Conservation (phyloP, 352 stramenopile genomes). For the Phytophthora niederhauseri region DNA sequence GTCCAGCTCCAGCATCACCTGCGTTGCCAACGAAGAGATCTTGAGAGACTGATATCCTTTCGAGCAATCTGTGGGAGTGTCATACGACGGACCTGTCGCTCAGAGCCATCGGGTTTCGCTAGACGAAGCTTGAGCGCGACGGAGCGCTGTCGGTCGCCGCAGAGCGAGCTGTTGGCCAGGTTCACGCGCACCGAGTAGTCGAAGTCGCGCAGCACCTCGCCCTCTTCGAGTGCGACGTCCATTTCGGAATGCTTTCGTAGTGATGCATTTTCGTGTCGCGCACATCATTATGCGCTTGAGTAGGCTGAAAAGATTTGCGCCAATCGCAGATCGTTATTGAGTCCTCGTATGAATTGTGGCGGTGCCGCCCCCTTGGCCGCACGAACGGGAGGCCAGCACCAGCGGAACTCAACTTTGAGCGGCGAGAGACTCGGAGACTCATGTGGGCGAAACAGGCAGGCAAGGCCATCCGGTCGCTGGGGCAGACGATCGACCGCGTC, state of each 20-base stretch:
- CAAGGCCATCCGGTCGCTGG: conserved; percentile 85
- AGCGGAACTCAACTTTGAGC: conserved; percentile 39
- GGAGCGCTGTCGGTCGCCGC: conserved; percentile 41
- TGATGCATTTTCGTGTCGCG: conserved; percentile 5
- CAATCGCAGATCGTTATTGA: conserved; percentile 1
- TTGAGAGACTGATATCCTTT: conserved; percentile 4
- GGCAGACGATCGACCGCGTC: conserved; percentile 86
- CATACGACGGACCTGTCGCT: conserved; percentile 39
- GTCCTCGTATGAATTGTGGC: conserved; percentile 17
- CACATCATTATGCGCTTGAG: conserved; percentile 17
- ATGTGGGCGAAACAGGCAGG: conserved; percentile 78
- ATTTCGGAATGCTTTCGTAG: conserved; percentile 9
- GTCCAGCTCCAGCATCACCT: conserved; percentile 61
- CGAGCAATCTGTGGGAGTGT: neutral
- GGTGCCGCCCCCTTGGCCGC: conserved; percentile 20
- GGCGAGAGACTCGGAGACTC: conserved; percentile 33
- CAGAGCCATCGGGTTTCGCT: conserved; percentile 26
- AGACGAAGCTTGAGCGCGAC: conserved; percentile 68
- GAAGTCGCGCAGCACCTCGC: conserved; percentile 56
- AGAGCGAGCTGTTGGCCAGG: conserved; percentile 65
- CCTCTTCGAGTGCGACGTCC: neutral
- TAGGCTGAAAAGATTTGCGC: neutral
- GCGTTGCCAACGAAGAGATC: neutral
- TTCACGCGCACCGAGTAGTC: conserved; percentile 78
- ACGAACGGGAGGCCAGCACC: conserved; percentile 45